phyloP scores from a whole-genome alignment of 495 filamentous ascomycete genomes.

The Baudoinia panamericana region DNA sequence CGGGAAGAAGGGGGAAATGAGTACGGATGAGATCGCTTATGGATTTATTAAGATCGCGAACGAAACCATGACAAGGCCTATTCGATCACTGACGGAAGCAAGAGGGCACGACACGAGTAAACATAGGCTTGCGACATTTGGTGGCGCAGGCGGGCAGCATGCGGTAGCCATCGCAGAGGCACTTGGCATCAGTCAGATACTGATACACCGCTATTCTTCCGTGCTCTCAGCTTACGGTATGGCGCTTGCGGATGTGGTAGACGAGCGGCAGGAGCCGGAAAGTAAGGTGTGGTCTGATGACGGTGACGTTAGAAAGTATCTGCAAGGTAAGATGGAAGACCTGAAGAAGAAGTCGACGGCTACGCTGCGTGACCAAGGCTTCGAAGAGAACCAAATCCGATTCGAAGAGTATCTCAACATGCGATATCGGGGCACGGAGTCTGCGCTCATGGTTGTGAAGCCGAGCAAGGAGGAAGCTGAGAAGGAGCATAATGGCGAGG shows the following conservation, averaged over 20 bases:
- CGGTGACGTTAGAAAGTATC: slow-evolving; percentile 28
- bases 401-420: slow-evolving; percentile 87
- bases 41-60: slow-evolving; percentile 90
- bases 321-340: slow-evolving; percentile 42
- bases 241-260: slow-evolving; percentile 89
- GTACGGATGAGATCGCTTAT: slow-evolving; percentile 76
- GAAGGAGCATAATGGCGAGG: slow-evolving; percentile 45
- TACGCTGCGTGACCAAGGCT: slow-evolving; percentile 60
- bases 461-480: slow-evolving; percentile 43
- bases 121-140: slow-evolving; percentile 83
- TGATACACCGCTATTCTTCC: slow-evolving; percentile 86
- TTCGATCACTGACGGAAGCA: slow-evolving; percentile 82
- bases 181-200: slow-evolving; percentile 72
- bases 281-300: slow-evolving; percentile 64
- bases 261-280: slow-evolving; percentile 82
- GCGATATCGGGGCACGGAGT: slow-evolving; percentile 78
- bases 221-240: slow-evolving; percentile 95
- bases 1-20: slow-evolving; percentile 55
- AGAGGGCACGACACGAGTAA: slow-evolving; percentile 85
- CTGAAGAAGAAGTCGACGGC: slow-evolving; percentile 55
- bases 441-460: slow-evolving; percentile 70
- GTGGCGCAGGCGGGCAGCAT: slow-evolving; percentile 91
- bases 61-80: slow-evolving; percentile 89
- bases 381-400: slow-evolving; percentile 54
- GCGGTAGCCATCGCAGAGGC: slow-evolving; percentile 89